Conservation (phyloP, 352 stramenopile genomes). For the Pythium rhizo-oryzae region DNA sequence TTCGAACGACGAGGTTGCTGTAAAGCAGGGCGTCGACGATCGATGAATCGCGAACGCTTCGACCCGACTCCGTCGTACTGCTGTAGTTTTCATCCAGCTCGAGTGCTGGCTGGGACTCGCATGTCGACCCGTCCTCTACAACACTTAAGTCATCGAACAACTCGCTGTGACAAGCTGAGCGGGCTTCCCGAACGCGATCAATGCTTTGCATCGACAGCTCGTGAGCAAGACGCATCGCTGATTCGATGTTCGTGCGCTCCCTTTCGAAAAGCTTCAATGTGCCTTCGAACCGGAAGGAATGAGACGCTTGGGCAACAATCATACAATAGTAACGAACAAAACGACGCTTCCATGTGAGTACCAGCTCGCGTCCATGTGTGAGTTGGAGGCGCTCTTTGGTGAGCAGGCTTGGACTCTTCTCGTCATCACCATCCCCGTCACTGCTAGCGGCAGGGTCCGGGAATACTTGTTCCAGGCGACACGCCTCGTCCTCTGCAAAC, state of each 20-base stretch:
- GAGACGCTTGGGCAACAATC: constrained; percentile 72
- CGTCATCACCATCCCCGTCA: constrained; percentile 3
- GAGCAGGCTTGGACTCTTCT: background rate
- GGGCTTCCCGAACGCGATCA: constrained; percentile 62
- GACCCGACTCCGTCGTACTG: constrained; percentile 18
- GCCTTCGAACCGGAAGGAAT: constrained; percentile 77
- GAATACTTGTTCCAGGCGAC: constrained; percentile 49
- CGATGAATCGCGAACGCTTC: constrained; percentile 47
- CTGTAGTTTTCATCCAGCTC: constrained; percentile 3
- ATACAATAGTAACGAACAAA: constrained; percentile 90
- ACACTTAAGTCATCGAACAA: constrained; percentile 24
- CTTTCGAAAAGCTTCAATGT: constrained; percentile 75
- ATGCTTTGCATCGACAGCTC: constrained; percentile 79
- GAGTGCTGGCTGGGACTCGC: background rate
- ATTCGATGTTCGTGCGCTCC: constrained; percentile 83
- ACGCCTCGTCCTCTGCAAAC: constrained; percentile 82
- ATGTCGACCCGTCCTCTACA: background rate
- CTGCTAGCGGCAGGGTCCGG: constrained; percentile 16
- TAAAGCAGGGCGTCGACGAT: constrained; percentile 82
- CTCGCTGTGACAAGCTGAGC: constrained; percentile 42
- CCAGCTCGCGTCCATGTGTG: constrained; percentile 57
- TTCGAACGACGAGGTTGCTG: constrained; percentile 77
- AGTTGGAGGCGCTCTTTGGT: constrained; percentile 31
- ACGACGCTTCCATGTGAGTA: constrained; percentile 77
- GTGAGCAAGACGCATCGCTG: constrained; percentile 71